Base-by-base conservation (phyloP, 148 eudicot genomes). In the Amaranthus cruentus region DNA sequence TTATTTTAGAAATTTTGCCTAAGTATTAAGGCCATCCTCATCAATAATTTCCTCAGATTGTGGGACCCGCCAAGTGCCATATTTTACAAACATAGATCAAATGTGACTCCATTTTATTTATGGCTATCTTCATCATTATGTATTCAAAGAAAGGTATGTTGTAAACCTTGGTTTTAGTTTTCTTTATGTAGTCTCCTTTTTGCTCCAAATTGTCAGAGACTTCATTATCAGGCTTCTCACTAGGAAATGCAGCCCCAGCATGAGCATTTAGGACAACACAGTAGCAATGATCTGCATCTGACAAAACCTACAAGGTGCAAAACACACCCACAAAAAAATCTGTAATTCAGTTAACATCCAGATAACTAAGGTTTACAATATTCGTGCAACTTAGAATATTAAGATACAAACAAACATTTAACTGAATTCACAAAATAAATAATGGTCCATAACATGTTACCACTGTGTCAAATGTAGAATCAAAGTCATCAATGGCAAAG, bases 401-500 rank as follows among this genome's bases (percentile, higher is more conserved):
- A 73, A 15, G 18, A 7, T 72, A 52, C 13, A 47, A 55, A 12
- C 14, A 62, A 18, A 9, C 56, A 59, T 15, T 11, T 1, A 52
- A 47, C 13, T 11, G 14, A 73, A 12, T 14, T 52, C 21, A 62
- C 44, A 4, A 13, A 61, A 46, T 9, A 47, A 61, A 56, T 66
- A 47, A 54, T 11, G 0, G 38, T 8, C 67, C 18, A 14, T 43
- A 53, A 63, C 51, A 72, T 28, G 65, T 88, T 90, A 95, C 99
- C 99, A 95, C 96, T 62, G 96, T 85, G 72, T 96, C 97, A 82
- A 96, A 86, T 65, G 99, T 96, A 75, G 97, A 96, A 88, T 96
- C 97, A 51, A 96, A 96, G 83, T 96, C 99, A 78, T 96, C 99
- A 76, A 96, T 90, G 72, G 99, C 96, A 82, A 92, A 96, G 85